Evolutionary conservation across 1,284 basidiomycete species (phyloP), one percentile per base, ranked within the genome.

Genomic region (Porodaedalea pini): DNA sequence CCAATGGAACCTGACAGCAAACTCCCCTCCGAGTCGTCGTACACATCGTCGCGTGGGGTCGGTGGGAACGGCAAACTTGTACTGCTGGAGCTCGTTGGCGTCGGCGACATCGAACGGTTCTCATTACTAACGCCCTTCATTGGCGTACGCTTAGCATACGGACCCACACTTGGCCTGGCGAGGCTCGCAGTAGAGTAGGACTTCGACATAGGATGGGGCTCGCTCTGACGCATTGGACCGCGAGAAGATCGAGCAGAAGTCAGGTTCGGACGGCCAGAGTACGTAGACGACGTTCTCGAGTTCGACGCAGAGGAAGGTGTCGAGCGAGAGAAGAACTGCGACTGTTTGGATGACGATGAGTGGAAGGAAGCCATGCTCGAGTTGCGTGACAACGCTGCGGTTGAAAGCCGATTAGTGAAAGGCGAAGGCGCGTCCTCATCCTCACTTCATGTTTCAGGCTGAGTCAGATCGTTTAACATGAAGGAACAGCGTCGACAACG

Each of bases 391-490:
- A 67, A 45, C 5, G 74, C 76, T 51, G 81, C 73, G 0, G 74
- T 72, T 2, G 85, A 88, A 3, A 90, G 70, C 6, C 85, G 80
- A 15, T 78, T 76, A 0, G 86, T 88, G 11, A 90, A 78, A 2
- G 83, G 79, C 0, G 86, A 88, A 1, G 89, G 89, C 0, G 88
- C 87, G 59, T 88, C 85, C 72, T 91, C 89, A 67, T 91, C 89
- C 73, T 91, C 88, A 23, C 56, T 57, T 19, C n/a, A 34, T 37
- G 43, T 25, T 31, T 19, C 85, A 86, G 68, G 43, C 47, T 54
- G n/a, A n/a, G n/a, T 32, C 43, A 37, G 45, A 55, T 29, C 10
- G 25, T 48, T 39, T n/a, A 17, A 44, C 6, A 53, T 45, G 54
- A 44, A 71, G 78, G 11, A 43, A 86, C 86, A 21, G 27, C 27